Percentiles rank a stretch among this genome's conserved stretches.
Conservation (phyloP, 352 stramenopile genomes). For the Lagenidium giganteum region DNA sequence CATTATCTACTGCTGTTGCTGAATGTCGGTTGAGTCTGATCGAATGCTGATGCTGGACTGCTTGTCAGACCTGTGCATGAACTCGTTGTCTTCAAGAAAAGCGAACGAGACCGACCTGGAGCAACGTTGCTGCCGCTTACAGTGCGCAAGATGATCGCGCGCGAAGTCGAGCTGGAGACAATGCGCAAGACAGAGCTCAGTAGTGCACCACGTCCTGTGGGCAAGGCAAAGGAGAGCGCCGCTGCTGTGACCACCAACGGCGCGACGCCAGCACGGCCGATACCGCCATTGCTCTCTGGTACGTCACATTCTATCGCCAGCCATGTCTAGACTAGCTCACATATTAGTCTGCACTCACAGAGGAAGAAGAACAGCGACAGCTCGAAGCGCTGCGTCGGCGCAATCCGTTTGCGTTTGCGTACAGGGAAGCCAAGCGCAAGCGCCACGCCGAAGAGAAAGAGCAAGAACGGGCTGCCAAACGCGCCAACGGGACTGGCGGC, state of each 20-base stretch:
- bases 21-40: too few species aligned
- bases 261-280: conserved; percentile 1
- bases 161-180: conserved; percentile 76
- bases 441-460: conserved; percentile 29
- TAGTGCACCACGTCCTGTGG: too few species aligned
- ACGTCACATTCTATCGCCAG: too few species aligned
- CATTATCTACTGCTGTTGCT: background rate
- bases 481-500: conserved; percentile 2
- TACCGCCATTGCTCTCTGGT: too few species aligned
- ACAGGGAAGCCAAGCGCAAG: conserved; percentile 79
- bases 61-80: conserved; percentile 60
- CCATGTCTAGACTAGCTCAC: too few species aligned
- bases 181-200: conserved; percentile 63
- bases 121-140: conserved; percentile 43
- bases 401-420: conserved; percentile 77
- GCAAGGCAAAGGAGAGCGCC: too few species aligned
- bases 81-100: conserved; percentile 51
- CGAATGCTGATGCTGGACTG: too few species aligned
- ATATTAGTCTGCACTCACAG: conserved; percentile 23
- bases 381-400: conserved; percentile 55
- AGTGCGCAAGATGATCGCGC: conserved; percentile 73
- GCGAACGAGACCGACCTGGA: conserved; percentile 22
- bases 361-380: conserved; percentile 53
- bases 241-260: too few species aligned
- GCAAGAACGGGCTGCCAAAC: conserved; percentile 12